Percentiles rank a stretch among this genome's conserved stretches.
Evolutionary conservation across 2,329 filamentous ascomycete genomes (phyloP).

Genomic region (Clonostachys rhizophaga): DNA sequence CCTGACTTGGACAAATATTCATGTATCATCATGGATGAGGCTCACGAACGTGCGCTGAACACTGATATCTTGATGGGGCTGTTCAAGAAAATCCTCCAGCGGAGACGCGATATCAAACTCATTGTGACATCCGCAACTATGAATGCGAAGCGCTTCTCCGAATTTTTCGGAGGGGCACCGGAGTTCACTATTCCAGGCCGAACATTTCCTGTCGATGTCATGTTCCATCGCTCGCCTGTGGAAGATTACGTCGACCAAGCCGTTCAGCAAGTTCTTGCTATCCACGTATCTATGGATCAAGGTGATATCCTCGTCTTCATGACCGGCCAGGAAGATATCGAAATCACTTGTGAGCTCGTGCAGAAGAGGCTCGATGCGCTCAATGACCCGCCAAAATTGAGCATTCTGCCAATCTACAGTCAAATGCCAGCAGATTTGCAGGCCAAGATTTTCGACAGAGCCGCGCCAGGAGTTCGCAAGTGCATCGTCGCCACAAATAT

Average conservation of each 20-base stretch:
- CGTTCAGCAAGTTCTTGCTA: constrained; percentile 91
- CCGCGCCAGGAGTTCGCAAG: constrained; percentile 85
- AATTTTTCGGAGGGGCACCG: constrained; percentile 92
- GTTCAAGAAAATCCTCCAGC: constrained; percentile 92
- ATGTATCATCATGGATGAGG: constrained; percentile 99
- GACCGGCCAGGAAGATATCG: constrained; percentile 98
- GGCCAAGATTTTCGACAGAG: constrained; percentile 94
- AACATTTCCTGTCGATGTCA: constrained; percentile 95
- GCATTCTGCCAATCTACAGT: constrained; percentile 96
- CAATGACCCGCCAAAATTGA: constrained; percentile 91
- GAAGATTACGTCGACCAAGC: constrained; percentile 98
- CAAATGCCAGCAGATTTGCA: constrained; percentile 98
- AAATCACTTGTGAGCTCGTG: constrained; percentile 90
- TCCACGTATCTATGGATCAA: constrained; percentile 88
- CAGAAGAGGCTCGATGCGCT: constrained; percentile 82
- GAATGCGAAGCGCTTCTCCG: constrained; percentile 94
- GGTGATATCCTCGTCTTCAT: constrained; percentile 98
- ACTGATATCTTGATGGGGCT: constrained; percentile 97
- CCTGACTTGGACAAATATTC: constrained; percentile 93
- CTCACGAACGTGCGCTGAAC: constrained; percentile 92
- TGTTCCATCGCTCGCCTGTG: constrained; percentile 90
- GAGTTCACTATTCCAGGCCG: constrained; percentile 95
- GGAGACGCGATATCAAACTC: constrained; percentile 85
- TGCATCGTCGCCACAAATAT: constrained; percentile 99
- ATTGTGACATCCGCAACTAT: constrained; percentile 98